These are phyloP conservation scores for Dryadomyces quercus-mongolicae DNA, from an alignment of 2,329 filamentous ascomycete genomes.

Conservation along the genomic window DNA sequence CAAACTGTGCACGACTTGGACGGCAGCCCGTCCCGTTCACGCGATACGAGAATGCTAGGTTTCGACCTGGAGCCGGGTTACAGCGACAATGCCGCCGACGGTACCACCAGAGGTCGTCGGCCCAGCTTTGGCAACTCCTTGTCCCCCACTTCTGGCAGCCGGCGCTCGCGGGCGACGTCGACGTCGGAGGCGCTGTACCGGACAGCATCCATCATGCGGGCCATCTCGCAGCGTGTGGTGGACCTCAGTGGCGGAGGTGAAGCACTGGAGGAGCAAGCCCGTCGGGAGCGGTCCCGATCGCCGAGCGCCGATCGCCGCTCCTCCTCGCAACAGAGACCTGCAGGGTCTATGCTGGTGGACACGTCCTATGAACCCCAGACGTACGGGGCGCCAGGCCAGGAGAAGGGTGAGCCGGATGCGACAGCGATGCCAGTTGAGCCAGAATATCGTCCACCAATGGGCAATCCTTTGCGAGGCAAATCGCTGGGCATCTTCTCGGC, in stretches of 20 bases:
- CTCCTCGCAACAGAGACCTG: slow-evolving; percentile 34
- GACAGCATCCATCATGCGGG: slow-evolving; percentile 64
- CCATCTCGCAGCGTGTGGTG: slow-evolving; percentile 94
- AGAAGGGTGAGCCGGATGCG: slow-evolving; percentile 23
- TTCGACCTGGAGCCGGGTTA: slow-evolving; percentile 46
- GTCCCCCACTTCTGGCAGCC: slow-evolving; percentile 20
- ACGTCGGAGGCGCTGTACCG: slow-evolving; percentile 52
- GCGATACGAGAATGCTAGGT: slow-evolving; percentile 41
- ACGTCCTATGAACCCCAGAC: slow-evolving; percentile 40
- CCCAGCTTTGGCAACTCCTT: not conserved
- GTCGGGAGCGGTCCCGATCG: slow-evolving; percentile 46
- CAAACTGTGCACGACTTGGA: slow-evolving; percentile 43
- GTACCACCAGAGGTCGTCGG: slow-evolving; percentile 15
- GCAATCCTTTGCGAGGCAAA: slow-evolving; percentile 77
- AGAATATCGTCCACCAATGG: slow-evolving; percentile 20
- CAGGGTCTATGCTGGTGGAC: slow-evolving; percentile 29
- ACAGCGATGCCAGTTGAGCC: slow-evolving; percentile 18
- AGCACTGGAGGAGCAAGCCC: slow-evolving; percentile 59
- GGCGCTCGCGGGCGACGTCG: slow-evolving; percentile 50
- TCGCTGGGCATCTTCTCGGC: slow-evolving; percentile 76
- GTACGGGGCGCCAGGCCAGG: slow-evolving; percentile 32
- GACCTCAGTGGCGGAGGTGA: slow-evolving; percentile 93
- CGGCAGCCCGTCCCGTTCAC: slow-evolving; percentile 38
- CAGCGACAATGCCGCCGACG: slow-evolving; percentile 17
- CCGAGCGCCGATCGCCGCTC: slow-evolving; percentile 38